Percentiles rank a stretch among this genome's conserved stretches.
These are phyloP conservation scores for Wallacemonas sp. DNA, from an alignment of 208 protist genomes.

Conservation along the genomic window DNA sequence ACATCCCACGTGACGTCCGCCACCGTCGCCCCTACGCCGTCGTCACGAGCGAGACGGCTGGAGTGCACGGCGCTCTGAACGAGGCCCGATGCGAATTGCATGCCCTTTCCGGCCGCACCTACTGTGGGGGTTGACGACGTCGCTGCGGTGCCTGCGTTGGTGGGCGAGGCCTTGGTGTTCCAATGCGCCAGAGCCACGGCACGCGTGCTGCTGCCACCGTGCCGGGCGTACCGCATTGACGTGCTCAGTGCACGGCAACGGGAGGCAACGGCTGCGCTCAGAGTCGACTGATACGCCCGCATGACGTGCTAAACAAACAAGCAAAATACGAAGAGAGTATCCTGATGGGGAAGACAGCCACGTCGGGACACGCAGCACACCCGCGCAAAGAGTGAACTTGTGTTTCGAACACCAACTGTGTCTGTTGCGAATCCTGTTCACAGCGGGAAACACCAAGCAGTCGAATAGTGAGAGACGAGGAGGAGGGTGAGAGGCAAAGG, in stretches of 20 bases:
- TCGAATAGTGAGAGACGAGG: no score
- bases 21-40: constrained; percentile 31
- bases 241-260: constrained; percentile 9
- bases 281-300: neutral
- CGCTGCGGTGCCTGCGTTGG: neutral
- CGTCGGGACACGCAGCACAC: no score
- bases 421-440: no score
- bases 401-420: no score
- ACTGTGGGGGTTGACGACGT: neutral
- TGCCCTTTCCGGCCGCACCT: constrained; percentile 51
- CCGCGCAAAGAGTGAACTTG: no score
- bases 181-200: constrained; percentile 49
- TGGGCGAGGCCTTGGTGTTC: constrained; percentile 23
- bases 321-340: no score
- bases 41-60: neutral
- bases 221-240: constrained; percentile 12
- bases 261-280: neutral
- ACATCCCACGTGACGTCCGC: constrained; percentile 70
- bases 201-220: constrained; percentile 18
- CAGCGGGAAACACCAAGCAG: no score
- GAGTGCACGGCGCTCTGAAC: constrained; percentile 21
- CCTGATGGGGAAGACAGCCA: no score
- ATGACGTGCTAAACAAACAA: neutral
- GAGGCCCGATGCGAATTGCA: constrained; percentile 64
- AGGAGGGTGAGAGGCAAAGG: no score